These are phyloP conservation scores for Podila clonocystis DNA, from an alignment of 192 early-diverging fungal species.

Conservation along the genomic window DNA sequence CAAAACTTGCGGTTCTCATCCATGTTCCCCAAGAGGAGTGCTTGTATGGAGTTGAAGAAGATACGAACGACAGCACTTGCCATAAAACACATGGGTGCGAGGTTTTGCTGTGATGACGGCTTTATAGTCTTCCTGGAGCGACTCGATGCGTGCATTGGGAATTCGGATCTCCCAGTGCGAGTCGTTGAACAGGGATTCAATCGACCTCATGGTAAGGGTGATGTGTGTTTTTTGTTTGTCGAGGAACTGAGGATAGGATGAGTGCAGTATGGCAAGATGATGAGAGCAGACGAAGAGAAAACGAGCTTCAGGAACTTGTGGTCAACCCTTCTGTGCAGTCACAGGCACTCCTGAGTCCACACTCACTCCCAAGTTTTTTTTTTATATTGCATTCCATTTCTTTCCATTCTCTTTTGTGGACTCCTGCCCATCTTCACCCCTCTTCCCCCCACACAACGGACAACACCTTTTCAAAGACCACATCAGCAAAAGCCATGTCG, in stretches of 20 bases:
- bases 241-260: too few relatives aligned
- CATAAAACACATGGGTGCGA: slow-evolving; percentile 54
- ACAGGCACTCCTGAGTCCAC: too few relatives aligned
- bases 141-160: slow-evolving; percentile 45
- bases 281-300: too few relatives aligned
- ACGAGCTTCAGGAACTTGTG: too few relatives aligned
- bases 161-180: slow-evolving; percentile 52
- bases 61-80: slow-evolving; percentile 11
- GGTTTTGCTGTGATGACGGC: slow-evolving; percentile 44
- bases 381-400: not conserved
- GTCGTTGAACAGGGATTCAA: slow-evolving; percentile 49
- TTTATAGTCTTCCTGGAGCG: slow-evolving; percentile 39
- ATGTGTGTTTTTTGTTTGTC: not conserved
- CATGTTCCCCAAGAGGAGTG: too few relatives aligned
- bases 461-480: not conserved
- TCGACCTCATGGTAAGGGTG: slow-evolving; percentile 39
- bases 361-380: too few relatives aligned
- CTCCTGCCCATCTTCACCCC: not conserved
- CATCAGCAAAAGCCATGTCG: not conserved
- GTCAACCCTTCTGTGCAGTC: too few relatives aligned
- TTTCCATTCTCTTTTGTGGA: not conserved
- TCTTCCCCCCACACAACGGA: not conserved
- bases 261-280: too few relatives aligned
- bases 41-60: too few relatives aligned
- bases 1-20: too few relatives aligned